Base-by-base conservation (phyloP, 768 basidiomycete species). In the Hortiboletus campestris region DNA sequence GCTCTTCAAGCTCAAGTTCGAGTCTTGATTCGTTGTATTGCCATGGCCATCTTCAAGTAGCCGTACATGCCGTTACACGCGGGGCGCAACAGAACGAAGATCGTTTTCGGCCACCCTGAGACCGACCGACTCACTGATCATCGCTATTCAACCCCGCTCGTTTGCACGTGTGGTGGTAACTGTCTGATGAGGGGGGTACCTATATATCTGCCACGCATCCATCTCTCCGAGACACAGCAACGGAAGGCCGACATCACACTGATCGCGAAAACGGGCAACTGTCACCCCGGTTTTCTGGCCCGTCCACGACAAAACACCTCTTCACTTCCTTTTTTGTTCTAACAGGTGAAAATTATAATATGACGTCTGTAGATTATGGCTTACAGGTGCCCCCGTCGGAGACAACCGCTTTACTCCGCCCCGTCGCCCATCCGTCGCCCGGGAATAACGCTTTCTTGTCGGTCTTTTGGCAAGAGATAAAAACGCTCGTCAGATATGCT, bases 151-250 rank as follows among this genome's bases (percentile, higher is more conserved):
- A n/a, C n/a, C n/a, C n/a, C n/a, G n/a, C n/a, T n/a, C 25, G 4
- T 25, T 25, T 25, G 25, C 25, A 4, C 2, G 25, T 25, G 25
- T 25, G 6, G 25, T 25, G 25, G 25, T 25, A 25, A 6, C 25
- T 25, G 25, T 25, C 25, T 25, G 25, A 25, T 25, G 25, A n/a
- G n/a, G n/a, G n/a, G n/a, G n/a, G n/a, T 12, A 12, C 32, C 32
- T 12, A 32, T 12, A 32, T 4, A 32, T 32, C 32, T 32, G 32
- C 3, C 32, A 32, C 32, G 12, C 32, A 10, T 12, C 5, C 80
- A 1, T 86, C 85, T 3, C 69, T 86, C 20, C 84, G 83, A 12
- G 85, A 87, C 70, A 84, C 84, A 63, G 84, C 80, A 39, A 38
- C 44, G 31, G 35, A 52, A 64, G n/a, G 59, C 58, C 57, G 28